Percentiles rank a stretch among this genome's conserved stretches.
Conservation (phyloP, 2,329 filamentous ascomycete species). For the Beauveria australis region DNA sequence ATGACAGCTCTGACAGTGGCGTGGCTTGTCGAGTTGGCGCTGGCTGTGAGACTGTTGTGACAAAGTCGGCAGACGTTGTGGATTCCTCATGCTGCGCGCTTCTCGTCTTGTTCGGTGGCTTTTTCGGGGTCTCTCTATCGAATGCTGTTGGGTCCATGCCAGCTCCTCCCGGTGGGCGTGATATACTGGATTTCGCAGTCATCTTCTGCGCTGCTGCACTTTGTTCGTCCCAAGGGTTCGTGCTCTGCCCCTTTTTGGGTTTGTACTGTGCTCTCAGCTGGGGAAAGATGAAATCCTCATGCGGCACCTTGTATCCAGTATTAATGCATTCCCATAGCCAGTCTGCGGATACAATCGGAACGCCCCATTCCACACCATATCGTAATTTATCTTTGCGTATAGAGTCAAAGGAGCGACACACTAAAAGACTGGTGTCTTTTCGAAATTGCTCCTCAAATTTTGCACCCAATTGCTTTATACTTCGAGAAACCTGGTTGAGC, state of each 20-base stretch:
- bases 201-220: background rate
- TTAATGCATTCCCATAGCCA: constrained; percentile 83
- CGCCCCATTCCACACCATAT: constrained; percentile 63
- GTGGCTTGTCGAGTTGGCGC: constrained; percentile 21
- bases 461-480: constrained; percentile 68
- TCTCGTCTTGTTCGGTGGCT: constrained; percentile 8
- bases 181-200: constrained; percentile 13
- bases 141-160: constrained; percentile 35
- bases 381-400: constrained; percentile 69
- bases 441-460: constrained; percentile 73
- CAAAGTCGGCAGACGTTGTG: constrained; percentile 29
- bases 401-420: constrained; percentile 54
- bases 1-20: constrained; percentile 33
- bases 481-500: constrained; percentile 73
- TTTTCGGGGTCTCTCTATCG: constrained; percentile 22
- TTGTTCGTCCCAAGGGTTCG: constrained; percentile 11
- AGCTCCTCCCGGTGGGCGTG: constrained; percentile 15
- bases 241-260: constrained; percentile 5
- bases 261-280: constrained; percentile 31
- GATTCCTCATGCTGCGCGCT: constrained; percentile 17
- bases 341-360: constrained; percentile 70
- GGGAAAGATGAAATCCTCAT: constrained; percentile 39
- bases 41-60: constrained; percentile 33
- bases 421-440: constrained; percentile 61
- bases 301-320: constrained; percentile 39